phyloP scores from a whole-genome alignment of 352 stramenopile species.

The Pythium diclinum region DNA sequence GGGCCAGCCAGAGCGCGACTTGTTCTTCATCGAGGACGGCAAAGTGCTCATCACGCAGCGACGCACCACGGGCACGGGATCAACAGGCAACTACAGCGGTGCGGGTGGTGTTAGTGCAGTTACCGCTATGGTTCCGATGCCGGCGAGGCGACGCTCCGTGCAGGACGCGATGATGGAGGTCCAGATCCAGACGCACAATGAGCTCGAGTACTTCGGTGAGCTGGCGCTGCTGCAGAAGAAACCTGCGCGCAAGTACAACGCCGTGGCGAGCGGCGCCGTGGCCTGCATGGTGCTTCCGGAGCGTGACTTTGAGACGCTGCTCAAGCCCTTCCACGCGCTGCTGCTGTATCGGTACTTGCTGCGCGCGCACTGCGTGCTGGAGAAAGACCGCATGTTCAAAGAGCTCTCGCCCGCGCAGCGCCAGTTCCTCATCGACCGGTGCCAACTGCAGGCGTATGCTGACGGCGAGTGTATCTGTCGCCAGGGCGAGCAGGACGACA shows the following conservation, averaged over 20 bases:
- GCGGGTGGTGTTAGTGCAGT: background rate
- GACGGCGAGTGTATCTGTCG: slow-evolving; percentile 48
- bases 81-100: slow-evolving; percentile 11
- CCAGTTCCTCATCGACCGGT: slow-evolving; percentile 50
- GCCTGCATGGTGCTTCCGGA: slow-evolving; percentile 49
- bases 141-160: slow-evolving; percentile 35
- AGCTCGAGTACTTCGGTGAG: slow-evolving; percentile 71
- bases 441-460: slow-evolving; percentile 39
- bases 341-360: slow-evolving; percentile 59
- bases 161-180: slow-evolving; percentile 51
- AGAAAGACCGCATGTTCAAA: slow-evolving; percentile 65
- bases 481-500: slow-evolving; percentile 55
- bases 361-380: slow-evolving; percentile 48
- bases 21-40: slow-evolving; percentile 74
- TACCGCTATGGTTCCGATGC: background rate
- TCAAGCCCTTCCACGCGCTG: slow-evolving; percentile 51
- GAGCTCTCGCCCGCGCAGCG: slow-evolving; percentile 38
- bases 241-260: slow-evolving; percentile 38
- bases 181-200: slow-evolving; percentile 47
- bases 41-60: slow-evolving; percentile 68
- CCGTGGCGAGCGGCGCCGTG: slow-evolving; percentile 48
- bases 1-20: slow-evolving; percentile 47
- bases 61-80: slow-evolving; percentile 2
- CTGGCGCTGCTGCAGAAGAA: slow-evolving; percentile 40
- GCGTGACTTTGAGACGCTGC: slow-evolving; percentile 35